Base-by-base conservation (phyloP, 2,329 filamentous ascomycete genomes). In the Amphichorda felina region DNA sequence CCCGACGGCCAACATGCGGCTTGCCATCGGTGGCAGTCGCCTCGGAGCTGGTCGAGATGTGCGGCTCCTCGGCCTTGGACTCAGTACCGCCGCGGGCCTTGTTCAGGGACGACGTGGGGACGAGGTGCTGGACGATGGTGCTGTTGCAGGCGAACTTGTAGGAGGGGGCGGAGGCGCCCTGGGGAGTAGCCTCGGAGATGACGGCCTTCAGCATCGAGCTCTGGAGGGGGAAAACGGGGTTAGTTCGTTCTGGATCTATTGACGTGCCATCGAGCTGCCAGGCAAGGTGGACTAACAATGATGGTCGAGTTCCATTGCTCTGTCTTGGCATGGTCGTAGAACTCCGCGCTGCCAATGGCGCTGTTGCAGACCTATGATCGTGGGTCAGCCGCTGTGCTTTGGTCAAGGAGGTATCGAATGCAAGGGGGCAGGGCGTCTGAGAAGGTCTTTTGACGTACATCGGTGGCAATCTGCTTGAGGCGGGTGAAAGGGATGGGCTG, bases 121-220 rank as follows among this genome's bases (percentile, higher is more conserved):
- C 75, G 24, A 89, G 69, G 65, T 96, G 89, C 67, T 98, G 89
- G 48, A 96, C 93, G 54, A 96, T 95, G 45, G 89, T 96, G 68
- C 85, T 93, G 71, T 94, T 96, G 64, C 94, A 87, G 48, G 87
- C 85, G 64, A 89, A 96, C 63, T 96, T 96, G 75, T 79, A 94
- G 13, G 66, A 60, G 5, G 83, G 80, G 18, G 73, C 64, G 19
- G 67, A 60, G 41, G 67, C 64, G 41, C 68, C 61, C 33, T 68
- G 56, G 14, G 74, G 69, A 14, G 72, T 75, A 34, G 80, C 78
- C 55, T 88, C 82, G 45, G 79, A 78, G 59, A 89, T 85, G 45
- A 89, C 70, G 35, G 77, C 70, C 53, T 82, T 77, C 44, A 91
- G 77, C 55, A 89, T 82, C 38, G 70, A 74, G 65, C 81, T 84